Conservation (phyloP, 2,329 filamentous ascomycete species). For the Aspergillus piperis region DNA sequence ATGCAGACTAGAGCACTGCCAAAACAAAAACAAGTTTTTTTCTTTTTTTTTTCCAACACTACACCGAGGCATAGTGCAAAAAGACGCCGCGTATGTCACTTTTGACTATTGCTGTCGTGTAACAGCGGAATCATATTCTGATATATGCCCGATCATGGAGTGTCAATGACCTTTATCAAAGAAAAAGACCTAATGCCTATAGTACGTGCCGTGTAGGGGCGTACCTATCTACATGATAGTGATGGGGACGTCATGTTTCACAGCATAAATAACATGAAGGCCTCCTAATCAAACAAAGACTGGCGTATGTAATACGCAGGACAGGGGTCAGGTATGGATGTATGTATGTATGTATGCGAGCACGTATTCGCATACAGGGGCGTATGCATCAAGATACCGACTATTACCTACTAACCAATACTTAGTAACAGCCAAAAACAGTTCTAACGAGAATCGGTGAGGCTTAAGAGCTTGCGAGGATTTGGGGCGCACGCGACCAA, state of each 20-base stretch:
- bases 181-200: background rate
- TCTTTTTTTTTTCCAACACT: background rate
- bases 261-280: background rate
- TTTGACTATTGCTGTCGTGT: conserved; percentile 6
- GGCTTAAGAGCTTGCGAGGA: too few species aligned
- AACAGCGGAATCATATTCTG: background rate
- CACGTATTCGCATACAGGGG: background rate
- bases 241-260: conserved; percentile 6
- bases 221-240: background rate
- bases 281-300: background rate
- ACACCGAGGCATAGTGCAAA: background rate
- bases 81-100: background rate
- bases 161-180: background rate
- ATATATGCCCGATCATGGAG: background rate
- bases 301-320: background rate
- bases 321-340: background rate
- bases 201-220: background rate
- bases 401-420: background rate
- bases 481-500: background rate
- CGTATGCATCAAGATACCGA: background rate
- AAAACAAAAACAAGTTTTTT: background rate
- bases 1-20: background rate
- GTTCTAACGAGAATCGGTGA: too few species aligned
- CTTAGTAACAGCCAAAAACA: too few species aligned
- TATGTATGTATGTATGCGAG: background rate